These are phyloP conservation scores for Begonia masoniana DNA, from an alignment of 306 rosid species.

Conservation along the genomic window DNA sequence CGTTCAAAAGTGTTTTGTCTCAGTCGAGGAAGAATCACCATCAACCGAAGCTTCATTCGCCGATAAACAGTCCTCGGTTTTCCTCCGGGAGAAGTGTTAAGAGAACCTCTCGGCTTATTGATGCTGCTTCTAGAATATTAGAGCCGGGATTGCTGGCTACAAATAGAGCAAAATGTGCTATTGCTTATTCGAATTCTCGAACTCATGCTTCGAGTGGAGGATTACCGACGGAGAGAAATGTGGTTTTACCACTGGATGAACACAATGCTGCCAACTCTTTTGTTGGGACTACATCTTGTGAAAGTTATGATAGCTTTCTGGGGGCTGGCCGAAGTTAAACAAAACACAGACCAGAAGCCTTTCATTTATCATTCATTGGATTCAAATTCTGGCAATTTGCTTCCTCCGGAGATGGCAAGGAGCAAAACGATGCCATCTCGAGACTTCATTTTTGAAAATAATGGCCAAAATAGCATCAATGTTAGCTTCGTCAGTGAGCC, in stretches of 20 bases:
- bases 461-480: slow-evolving; percentile 4
- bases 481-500: slow-evolving; percentile 16
- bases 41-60: slow-evolving; percentile 53
- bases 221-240: slow-evolving; percentile 11
- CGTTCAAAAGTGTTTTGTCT: slow-evolving; percentile 58
- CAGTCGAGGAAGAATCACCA: slow-evolving; percentile 40
- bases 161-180: slow-evolving; percentile 34
- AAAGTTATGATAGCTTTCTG: slow-evolving; percentile 44
- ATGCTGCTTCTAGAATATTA: slow-evolving; percentile 75
- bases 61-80: slow-evolving; percentile 50
- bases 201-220: slow-evolving; percentile 17
- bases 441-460: background rate
- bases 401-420: slow-evolving; percentile 20
- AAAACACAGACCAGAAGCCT: slow-evolving; percentile 20
- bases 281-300: slow-evolving; percentile 49
- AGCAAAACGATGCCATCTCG: slow-evolving; percentile 26
- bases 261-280: slow-evolving; percentile 20
- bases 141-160: slow-evolving; percentile 73
- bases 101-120: slow-evolving; percentile 62
- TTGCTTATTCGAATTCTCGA: slow-evolving; percentile 31
- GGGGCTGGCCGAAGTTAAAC: slow-evolving; percentile 30
- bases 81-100: slow-evolving; percentile 36
- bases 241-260: slow-evolving; percentile 16
- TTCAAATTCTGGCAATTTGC: slow-evolving; percentile 23
- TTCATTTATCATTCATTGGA: slow-evolving; percentile 14